Evolutionary conservation across 2,329 filamentous ascomycete genomes (phyloP), one percentile per base, ranked within the genome.

Genomic region (Thelonectria blattea): DNA sequence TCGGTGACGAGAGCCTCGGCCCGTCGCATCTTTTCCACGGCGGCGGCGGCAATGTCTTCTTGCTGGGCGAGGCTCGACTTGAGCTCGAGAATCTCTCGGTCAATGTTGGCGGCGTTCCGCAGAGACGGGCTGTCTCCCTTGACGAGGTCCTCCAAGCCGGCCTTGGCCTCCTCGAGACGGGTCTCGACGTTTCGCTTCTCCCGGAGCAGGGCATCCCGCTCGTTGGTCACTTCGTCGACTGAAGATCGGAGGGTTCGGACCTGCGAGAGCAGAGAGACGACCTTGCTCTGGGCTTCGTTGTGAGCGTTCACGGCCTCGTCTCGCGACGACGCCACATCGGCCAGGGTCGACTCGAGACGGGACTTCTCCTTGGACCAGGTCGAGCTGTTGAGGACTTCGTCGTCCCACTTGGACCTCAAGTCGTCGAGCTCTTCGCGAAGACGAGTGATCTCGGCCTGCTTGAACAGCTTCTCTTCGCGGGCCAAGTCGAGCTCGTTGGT

Each of bases 301-400:
- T 99, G 95, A 1, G 95, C 94, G 68, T 88, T 89, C 52, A 93
- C 90, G 10, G 95, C 94, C 75, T 99, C 95, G 66, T 99, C 94
- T 3, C 94, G 88, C n/a, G 93, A 96, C 50, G 91, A 89, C 11
- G 91, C 90, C 32, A 98, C 86, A 74, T 97, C 93, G 52, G 94
- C 88, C 56, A 99, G 83, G 5, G 93, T 96, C 61, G 93, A 88
- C 74, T 98, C 94, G 42, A 99, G 84, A 15, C 94, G 89, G 15
- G 92, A 86, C 81, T 98, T 98, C 79, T 99, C 94, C 80, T 99
- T 99, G 12, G 93, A 93, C 93, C 95, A 98, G 1, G 94, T 97
- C 15, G 93, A 96, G 76, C 92, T 96, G 79, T 98, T 98, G 68
- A 98, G 86, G 11, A 98, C 92, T 78, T 99, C 94, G 70, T 98